Evolutionary conservation across 1,284 basidiomycete genomes (phyloP).

Genomic region (Serendipita sp.): DNA sequence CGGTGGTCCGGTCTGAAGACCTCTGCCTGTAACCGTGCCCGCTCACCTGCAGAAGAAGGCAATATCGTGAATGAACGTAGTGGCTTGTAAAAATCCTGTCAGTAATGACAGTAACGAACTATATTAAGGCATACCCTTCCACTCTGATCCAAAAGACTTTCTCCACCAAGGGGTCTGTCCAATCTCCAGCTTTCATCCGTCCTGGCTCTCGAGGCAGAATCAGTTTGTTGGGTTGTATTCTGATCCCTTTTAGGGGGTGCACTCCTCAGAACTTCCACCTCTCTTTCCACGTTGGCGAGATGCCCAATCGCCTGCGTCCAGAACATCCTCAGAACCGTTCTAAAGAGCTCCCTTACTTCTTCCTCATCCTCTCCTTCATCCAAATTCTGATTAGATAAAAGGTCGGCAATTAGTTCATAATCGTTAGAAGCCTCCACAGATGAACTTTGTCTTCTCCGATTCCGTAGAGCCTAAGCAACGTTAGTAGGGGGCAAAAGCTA

Average conservation of each 20-base stretch:
- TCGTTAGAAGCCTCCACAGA: constrained; percentile 28
- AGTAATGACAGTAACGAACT: background rate
- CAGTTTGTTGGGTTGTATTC: constrained; percentile 21
- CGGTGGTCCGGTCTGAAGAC: constrained; percentile 82
- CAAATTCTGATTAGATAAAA: constrained; percentile 33
- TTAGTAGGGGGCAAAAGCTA: background rate
- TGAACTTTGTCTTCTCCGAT: constrained; percentile 25
- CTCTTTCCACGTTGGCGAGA: constrained; percentile 55
- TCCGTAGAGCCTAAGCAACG: background rate
- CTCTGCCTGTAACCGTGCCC: constrained; percentile 56
- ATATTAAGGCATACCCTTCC: constrained; percentile 47
- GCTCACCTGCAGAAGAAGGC: constrained; percentile 51
- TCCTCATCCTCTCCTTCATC: constrained; percentile 27
- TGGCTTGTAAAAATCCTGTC: constrained; percentile 32
- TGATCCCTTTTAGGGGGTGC: constrained; percentile 30
- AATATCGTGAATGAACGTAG: constrained; percentile 83
- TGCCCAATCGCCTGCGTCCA: constrained; percentile 59
- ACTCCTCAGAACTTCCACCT: constrained; percentile 54
- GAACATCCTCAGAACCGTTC: constrained; percentile 60
- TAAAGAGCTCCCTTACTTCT: constrained; percentile 47
- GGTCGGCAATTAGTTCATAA: constrained; percentile 45
- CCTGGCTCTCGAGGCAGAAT: constrained; percentile 17
- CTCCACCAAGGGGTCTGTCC: constrained; percentile 42
- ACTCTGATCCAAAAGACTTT: constrained; percentile 51
- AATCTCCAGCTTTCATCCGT: constrained; percentile 60